Conservation (phyloP, 257 asterid species). For the Ajuga chamaepitys region DNA sequence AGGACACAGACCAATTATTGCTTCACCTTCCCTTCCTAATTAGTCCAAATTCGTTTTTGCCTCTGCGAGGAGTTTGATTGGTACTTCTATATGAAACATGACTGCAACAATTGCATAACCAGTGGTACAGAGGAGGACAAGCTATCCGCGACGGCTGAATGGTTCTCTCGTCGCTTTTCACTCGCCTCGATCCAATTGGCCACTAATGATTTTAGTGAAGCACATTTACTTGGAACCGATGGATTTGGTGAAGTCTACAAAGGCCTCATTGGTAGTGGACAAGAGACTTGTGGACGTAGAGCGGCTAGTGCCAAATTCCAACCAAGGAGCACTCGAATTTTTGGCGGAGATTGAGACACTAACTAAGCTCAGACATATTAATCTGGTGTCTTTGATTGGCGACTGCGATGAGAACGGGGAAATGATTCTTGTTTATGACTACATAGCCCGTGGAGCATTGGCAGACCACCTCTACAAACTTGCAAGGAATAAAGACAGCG, state of each 20-base stretch:
- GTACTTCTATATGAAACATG: no score
- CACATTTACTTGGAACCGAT: conserved; percentile 28
- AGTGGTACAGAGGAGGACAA: no score
- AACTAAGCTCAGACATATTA: background rate
- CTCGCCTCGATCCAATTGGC: conserved; percentile 25
- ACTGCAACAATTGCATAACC: no score
- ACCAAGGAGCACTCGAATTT: conserved; percentile 37
- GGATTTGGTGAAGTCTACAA: conserved; percentile 28
- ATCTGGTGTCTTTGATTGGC: background rate
- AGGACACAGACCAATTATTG: no score
- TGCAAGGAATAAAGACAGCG: no score
- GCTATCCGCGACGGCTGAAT: conserved; percentile 15
- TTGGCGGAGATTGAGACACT: conserved; percentile 17
- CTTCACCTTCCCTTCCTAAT: no score
- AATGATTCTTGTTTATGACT: conserved; percentile 15
- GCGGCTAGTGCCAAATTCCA: conserved; percentile 20
- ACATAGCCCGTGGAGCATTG: background rate
- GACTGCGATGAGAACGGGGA: background rate
- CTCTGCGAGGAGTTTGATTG: no score
- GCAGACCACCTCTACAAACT: background rate
- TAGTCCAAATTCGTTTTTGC: no score
- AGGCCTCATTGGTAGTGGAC: conserved; percentile 2
- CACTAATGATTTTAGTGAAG: conserved; percentile 28
- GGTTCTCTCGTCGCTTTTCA: conserved; percentile 28
- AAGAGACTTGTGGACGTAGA: background rate